These are phyloP conservation scores for Scutellaria minor DNA, from an alignment of 257 asterid species.

Conservation along the genomic window DNA sequence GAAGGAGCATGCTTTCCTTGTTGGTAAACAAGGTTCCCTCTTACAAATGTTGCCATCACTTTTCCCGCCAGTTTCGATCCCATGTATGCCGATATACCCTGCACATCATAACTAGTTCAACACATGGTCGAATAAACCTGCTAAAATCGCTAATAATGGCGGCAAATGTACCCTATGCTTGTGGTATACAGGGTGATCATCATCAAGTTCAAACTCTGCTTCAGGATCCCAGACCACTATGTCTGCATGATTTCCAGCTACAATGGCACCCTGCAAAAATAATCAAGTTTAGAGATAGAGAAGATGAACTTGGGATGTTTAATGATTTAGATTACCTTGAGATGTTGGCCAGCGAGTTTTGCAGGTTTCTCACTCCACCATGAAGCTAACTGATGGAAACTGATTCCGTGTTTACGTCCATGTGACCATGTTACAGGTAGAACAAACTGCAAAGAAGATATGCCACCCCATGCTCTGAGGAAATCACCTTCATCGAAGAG, in stretches of 20 bases:
- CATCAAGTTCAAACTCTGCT: slow-evolving; percentile 65
- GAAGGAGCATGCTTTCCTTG: slow-evolving; percentile 70
- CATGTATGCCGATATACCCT: slow-evolving; percentile 87
- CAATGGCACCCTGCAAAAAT: slow-evolving; percentile 69
- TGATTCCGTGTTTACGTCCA: slow-evolving; percentile 71
- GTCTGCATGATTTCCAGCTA: slow-evolving; percentile 77
- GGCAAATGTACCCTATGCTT: slow-evolving; percentile 71
- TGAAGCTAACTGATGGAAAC: slow-evolving; percentile 69
- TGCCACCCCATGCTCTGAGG: slow-evolving; percentile 98
- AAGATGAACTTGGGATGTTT: background rate
- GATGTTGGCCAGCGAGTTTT: slow-evolving; percentile 76
- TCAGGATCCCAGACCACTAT: slow-evolving; percentile 94
- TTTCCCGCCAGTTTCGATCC: slow-evolving; percentile 81
- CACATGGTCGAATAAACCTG: background rate
- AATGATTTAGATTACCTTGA: slow-evolving; percentile 53
- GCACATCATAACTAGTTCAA: slow-evolving; percentile 29
- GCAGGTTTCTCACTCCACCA: slow-evolving; percentile 99
- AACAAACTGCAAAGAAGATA: slow-evolving; percentile 92
- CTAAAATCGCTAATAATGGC: background rate
- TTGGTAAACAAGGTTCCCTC: slow-evolving; percentile 78
- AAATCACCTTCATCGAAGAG: slow-evolving; percentile 80
- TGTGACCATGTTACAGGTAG: slow-evolving; percentile 92
- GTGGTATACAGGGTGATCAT: slow-evolving; percentile 56
- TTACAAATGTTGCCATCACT: slow-evolving; percentile 71
- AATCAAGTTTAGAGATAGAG: background rate